A percentile compares a stretch with the other conserved stretches of the same genome.
Conservation (phyloP, 202 grass and related monocot species). For the Carex sylvatica region DNA sequence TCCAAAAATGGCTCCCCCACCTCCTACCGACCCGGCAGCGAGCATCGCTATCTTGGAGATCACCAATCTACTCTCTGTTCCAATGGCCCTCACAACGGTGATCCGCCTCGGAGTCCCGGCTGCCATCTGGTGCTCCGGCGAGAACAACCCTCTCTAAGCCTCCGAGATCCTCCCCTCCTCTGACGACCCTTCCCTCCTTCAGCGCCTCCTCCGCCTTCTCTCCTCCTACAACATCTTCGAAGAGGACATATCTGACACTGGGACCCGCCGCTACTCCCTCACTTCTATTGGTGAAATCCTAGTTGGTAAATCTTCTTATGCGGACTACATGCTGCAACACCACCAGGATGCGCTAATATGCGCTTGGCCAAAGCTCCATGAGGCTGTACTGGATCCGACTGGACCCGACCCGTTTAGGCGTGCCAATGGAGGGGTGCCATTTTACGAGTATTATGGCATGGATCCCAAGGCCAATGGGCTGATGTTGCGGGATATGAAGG, state of each 20-base stretch:
- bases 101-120: constrained; percentile 65
- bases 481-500: constrained; percentile 72
- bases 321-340: constrained; percentile 81
- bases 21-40: constrained; percentile 24
- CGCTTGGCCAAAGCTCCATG: constrained; percentile 63
- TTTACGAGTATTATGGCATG: constrained; percentile 64
- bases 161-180: constrained; percentile 47
- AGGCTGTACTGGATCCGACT: constrained; percentile 63
- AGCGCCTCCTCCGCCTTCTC: constrained; percentile 77
- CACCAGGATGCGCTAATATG: constrained; percentile 83
- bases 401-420: constrained; percentile 76
- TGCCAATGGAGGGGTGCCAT: constrained; percentile 55
- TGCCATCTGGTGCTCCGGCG: constrained; percentile 46
- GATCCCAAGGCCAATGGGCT: constrained; percentile 53
- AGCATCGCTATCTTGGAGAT: constrained; percentile 73
- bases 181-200: constrained; percentile 46
- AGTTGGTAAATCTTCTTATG: constrained; percentile 47
- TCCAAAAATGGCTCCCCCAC: background rate
- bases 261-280: constrained; percentile 47
- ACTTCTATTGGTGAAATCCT: constrained; percentile 63
- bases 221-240: constrained; percentile 64
- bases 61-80: constrained; percentile 79
- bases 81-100: constrained; percentile 70
- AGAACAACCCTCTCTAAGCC: constrained; percentile 51
- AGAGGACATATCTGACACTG: constrained; percentile 33